These are phyloP conservation scores for Populus trichocarpa DNA, from an alignment of 441 rosid species.

Conservation along the genomic window DNA sequence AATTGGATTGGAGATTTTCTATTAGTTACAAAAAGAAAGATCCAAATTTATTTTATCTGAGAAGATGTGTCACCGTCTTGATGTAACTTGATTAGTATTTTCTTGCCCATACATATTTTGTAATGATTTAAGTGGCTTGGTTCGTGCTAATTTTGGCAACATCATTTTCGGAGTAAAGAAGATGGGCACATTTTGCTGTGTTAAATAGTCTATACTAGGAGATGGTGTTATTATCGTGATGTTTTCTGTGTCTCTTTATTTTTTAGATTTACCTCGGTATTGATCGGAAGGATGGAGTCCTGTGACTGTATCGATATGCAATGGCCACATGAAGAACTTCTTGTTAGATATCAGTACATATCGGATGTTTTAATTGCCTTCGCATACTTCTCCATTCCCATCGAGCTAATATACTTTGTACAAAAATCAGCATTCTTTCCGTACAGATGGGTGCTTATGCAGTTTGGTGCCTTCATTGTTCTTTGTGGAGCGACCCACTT, in stretches of 20 bases:
- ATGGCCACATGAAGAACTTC: conserved; percentile 61
- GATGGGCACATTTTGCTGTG: too few relatives aligned
- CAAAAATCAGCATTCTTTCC: conserved; percentile 91
- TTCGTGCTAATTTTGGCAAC: neutral
- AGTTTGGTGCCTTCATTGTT: conserved; percentile 90
- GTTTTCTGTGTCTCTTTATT: neutral
- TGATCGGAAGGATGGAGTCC: conserved; percentile 51
- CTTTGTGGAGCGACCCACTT: conserved; percentile 97
- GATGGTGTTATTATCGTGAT: neutral
- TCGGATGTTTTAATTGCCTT: conserved; percentile 83
- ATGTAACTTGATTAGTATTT: too few relatives aligned
- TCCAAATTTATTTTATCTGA: neutral
- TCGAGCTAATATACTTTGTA: conserved; percentile 87
- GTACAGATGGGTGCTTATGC: conserved; percentile 95
- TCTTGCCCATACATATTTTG: neutral
- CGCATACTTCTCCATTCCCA: conserved; percentile 91
- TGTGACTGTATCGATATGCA: conserved; percentile 81
- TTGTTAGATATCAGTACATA: conserved; percentile 86
- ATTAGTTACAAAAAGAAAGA: neutral
- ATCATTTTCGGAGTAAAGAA: neutral
- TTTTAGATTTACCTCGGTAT: conserved; percentile 32
- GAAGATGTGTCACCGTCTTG: neutral
- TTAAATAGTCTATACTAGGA: too few relatives aligned
- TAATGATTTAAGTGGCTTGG: too few relatives aligned
- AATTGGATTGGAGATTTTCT: neutral